phyloP scores from a whole-genome alignment of 2,329 filamentous ascomycete genomes.

The Botrytis pseudocinerea region DNA sequence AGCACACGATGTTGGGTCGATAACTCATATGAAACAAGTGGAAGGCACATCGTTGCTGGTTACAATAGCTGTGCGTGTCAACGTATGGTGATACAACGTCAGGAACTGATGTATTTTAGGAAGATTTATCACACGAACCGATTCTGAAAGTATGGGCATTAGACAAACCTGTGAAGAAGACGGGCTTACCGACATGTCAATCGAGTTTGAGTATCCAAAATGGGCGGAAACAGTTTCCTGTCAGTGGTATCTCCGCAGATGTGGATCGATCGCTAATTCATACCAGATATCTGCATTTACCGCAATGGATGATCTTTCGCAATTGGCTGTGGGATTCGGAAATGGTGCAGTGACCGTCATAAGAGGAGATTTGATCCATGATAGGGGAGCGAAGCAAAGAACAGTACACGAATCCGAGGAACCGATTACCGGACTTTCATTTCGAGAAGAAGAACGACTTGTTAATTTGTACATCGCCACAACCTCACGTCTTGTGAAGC shows the following conservation, averaged over 20 bases:
- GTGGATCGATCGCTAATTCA: neutral
- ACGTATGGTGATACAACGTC: neutral
- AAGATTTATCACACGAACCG: conserved; percentile 85
- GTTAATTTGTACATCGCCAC: conserved; percentile 92
- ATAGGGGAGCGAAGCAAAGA: conserved; percentile 88
- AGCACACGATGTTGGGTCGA: conserved; percentile 75
- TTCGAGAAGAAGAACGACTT: conserved; percentile 57
- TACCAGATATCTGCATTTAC: conserved; percentile 80
- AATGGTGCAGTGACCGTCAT: conserved; percentile 94
- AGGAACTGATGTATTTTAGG: conserved; percentile 50
- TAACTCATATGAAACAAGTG: conserved; percentile 91
- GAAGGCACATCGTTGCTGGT: conserved; percentile 83
- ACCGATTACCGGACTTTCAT: conserved; percentile 88
- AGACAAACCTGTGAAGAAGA: conserved; percentile 92
- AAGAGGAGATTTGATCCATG: conserved; percentile 90
- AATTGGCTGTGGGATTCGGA: conserved; percentile 92
- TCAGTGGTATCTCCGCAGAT: conserved; percentile 44
- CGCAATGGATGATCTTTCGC: conserved; percentile 82
- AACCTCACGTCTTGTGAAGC: conserved; percentile 80
- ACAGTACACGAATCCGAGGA: conserved; percentile 97
- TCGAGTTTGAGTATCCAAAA: conserved; percentile 86
- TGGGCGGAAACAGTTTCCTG: conserved; percentile 89
- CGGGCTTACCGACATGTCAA: conserved; percentile 81
- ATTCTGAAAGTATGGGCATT: conserved; percentile 96
- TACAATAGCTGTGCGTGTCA: conserved; percentile 63